Percentiles rank a stretch among this genome's conserved stretches.
Evolutionary conservation across 2,329 filamentous ascomycete species (phyloP).

Genomic region (Fonsecaea erecta): DNA sequence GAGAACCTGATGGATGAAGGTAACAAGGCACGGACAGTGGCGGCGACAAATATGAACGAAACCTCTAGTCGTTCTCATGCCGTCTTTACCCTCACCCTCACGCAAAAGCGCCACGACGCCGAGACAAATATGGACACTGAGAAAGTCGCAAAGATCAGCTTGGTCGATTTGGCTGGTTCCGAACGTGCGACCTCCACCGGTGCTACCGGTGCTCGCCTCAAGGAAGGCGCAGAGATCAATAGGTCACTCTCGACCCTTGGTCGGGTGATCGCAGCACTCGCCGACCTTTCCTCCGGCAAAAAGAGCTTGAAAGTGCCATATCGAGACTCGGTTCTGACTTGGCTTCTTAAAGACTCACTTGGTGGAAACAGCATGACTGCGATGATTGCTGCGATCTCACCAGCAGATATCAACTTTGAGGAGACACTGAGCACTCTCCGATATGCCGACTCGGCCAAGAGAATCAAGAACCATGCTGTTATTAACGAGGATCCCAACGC

Average conservation of each 20-base stretch:
- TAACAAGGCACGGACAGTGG: slow-evolving; percentile 97
- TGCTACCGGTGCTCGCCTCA: slow-evolving; percentile 89
- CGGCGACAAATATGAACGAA: slow-evolving; percentile 99
- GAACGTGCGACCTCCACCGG: slow-evolving; percentile 97
- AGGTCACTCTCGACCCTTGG: slow-evolving; percentile 93
- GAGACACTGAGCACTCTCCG: slow-evolving; percentile 94
- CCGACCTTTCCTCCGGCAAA: slow-evolving; percentile 84
- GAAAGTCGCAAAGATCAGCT: slow-evolving; percentile 95
- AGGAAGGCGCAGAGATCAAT: slow-evolving; percentile 99
- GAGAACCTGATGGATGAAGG: slow-evolving; percentile 99
- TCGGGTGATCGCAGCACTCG: slow-evolving; percentile 93
- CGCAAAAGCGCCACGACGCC: slow-evolving; percentile 86
- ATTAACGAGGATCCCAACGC: slow-evolving; percentile 99
- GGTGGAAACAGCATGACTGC: slow-evolving; percentile 99
- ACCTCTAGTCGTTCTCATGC: slow-evolving; percentile 98
- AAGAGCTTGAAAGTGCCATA: slow-evolving; percentile 87
- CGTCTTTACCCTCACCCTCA: slow-evolving; percentile 94
- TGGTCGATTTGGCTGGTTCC: slow-evolving; percentile 96
- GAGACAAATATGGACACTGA: slow-evolving; percentile 98
- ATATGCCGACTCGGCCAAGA: slow-evolving; percentile 96
- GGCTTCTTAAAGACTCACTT: slow-evolving; percentile 94
- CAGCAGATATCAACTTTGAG: slow-evolving; percentile 98
- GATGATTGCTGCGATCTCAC: slow-evolving; percentile 99
- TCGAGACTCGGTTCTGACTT: slow-evolving; percentile 93
- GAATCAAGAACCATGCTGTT: slow-evolving; percentile 99